A percentile compares a stretch with the other conserved stretches of the same genome.
Conservation (phyloP, 2,329 filamentous ascomycete species). For the Grosmannia huntii region DNA sequence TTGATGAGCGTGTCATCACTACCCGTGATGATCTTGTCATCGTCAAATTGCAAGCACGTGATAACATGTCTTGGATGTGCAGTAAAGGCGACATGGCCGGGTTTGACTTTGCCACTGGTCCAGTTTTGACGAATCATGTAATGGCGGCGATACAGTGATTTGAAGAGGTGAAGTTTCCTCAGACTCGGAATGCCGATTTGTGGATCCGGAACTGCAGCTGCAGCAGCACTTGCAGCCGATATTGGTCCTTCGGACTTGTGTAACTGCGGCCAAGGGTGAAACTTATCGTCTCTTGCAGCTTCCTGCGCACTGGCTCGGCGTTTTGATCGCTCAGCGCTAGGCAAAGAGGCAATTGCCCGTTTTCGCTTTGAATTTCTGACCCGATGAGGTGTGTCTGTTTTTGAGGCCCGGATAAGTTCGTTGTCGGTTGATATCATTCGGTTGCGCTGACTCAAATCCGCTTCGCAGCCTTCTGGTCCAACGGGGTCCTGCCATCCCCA, state of each 20-base stretch:
- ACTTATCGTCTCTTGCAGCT: conserved; percentile 27
- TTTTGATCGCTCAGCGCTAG: conserved; percentile 37
- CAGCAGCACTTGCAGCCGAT: conserved; percentile 76
- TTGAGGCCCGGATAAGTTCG: conserved; percentile 31
- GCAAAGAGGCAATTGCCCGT: conserved; percentile 32
- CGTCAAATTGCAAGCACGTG: conserved; percentile 93
- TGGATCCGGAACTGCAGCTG: conserved; percentile 67
- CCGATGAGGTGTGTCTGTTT: conserved; percentile 25
- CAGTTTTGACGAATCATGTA: conserved; percentile 82
- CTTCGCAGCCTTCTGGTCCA: conserved; percentile 62
- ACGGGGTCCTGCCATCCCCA: conserved; percentile 96
- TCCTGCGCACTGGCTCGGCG: conserved; percentile 38
- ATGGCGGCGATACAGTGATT: conserved; percentile 88
- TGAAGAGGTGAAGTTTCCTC: conserved; percentile 81
- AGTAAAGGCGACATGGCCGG: conserved; percentile 87
- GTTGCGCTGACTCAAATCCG: conserved; percentile 56
- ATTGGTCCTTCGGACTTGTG: conserved; percentile 68
- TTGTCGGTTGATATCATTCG: conserved; percentile 40
- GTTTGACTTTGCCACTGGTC: conserved; percentile 77
- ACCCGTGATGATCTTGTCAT: conserved; percentile 94
- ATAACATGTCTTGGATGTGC: conserved; percentile 94
- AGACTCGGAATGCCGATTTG: conserved; percentile 66
- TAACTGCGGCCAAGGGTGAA: conserved; percentile 27
- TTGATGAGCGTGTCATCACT: conserved; percentile 97
- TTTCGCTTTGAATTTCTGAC: conserved; percentile 43